A percentile compares a stretch with the other conserved stretches of the same genome.
phyloP scores from a whole-genome alignment of 2,329 filamentous ascomycete species.

The Paracorniculantispora psalliotae region DNA sequence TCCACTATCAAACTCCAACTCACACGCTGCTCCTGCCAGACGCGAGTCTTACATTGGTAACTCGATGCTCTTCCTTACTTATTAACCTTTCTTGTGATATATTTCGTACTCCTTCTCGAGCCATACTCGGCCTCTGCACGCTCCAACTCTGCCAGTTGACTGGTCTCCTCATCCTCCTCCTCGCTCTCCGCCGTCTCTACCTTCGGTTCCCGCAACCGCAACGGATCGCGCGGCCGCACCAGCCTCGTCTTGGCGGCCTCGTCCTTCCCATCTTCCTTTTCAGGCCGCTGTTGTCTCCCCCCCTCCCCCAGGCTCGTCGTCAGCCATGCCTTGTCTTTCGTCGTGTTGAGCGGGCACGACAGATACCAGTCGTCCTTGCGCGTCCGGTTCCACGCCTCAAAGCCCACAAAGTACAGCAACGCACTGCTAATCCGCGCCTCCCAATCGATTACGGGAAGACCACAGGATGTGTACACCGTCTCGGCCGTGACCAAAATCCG shows the following conservation, averaged over 20 bases:
- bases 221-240: not conserved
- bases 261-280: not conserved
- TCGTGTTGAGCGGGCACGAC: constrained; percentile 1
- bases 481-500: not conserved
- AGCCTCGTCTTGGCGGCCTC: not conserved
- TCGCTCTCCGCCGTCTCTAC: not conserved
- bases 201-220: not conserved
- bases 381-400: constrained; percentile 13
- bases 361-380: constrained; percentile 3
- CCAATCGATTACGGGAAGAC: not conserved
- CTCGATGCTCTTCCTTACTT: not conserved
- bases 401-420: constrained; percentile 12
- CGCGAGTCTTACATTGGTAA: not conserved
- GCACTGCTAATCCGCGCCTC: not conserved
- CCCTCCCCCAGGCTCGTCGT: not conserved
- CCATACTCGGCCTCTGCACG: constrained; percentile 9
- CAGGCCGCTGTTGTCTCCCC: not conserved
- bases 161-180: not conserved
- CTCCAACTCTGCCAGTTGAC: constrained; percentile 7
- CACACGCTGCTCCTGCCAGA: not conserved
- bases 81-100: not conserved
- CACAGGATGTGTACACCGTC: not conserved
- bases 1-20: too few species aligned
- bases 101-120: constrained; percentile 5
- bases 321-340: constrained; percentile 10